Base-by-base conservation (phyloP, 75 land plant genomes). In the Cryptomeria japonica region DNA sequence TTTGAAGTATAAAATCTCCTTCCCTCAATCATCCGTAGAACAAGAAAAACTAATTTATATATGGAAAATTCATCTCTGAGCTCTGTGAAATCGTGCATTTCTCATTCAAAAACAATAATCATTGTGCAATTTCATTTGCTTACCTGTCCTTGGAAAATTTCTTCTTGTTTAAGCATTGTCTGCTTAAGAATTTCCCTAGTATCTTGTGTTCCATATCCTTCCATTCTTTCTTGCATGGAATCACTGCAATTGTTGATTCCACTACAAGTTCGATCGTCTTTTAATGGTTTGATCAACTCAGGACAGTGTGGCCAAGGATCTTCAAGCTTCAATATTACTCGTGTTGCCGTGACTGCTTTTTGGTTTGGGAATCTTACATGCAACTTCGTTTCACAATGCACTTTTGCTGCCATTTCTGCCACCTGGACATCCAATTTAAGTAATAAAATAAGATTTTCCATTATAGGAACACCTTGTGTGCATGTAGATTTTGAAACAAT, bases 81-180 rank as follows among this genome's bases (percentile, higher is more conserved):
- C 75, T 14, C 49, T 73, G 39, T 18, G 3, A 53, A 79, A 85
- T 61, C 13, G 84, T 56, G 75, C 42, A n/a, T 41, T 79, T 87
- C 18, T 64, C 39, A 68, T 31, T 84, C 11, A 36, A 86, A 86
- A 19, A 70, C 58, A 38, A 36, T 41, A 18, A 47, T 64, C 70
- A 64, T 19, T 39, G 34, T 47, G 42, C 83, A 44, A 19, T 36
- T 41, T 25, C 34, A 8, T 28, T 18, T 56, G 58, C 70, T 37
- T 31, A 93, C 94, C 94, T 93, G 94, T 64, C 90, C 88, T 86
- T 86, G 89, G 84, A 93, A 92, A 34, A 87, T 90, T 89, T 91
- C 87, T 84, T 93, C 94, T 49, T 93, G 94, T 88, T 86, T 93
- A 68, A 93, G 64, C 87, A 93, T 93, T 38, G 88, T 88, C 89